Conservation (phyloP, 768 basidiomycete genomes). For the Fomitopsis serialis region DNA sequence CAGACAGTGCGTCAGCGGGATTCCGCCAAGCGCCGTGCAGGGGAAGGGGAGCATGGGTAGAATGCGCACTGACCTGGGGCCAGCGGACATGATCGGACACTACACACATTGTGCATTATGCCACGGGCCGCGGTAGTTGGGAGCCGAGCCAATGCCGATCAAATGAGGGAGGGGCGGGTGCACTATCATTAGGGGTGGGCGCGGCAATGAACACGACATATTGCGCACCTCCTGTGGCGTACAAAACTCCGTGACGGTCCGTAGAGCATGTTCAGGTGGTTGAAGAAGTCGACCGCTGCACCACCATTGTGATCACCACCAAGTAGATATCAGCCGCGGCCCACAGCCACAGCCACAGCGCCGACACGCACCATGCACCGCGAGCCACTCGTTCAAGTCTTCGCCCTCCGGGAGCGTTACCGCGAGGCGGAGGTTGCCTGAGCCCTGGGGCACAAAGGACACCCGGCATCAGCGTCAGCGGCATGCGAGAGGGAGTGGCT, state of each 20-base stretch:
- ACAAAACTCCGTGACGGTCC: constrained; percentile 97
- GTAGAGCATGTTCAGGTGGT: constrained; percentile 98
- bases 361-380: constrained; percentile 76
- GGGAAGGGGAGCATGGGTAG: neutral
- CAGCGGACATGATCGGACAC: constrained; percentile 97
- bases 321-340: neutral
- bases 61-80: constrained; percentile 62
- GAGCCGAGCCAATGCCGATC: neutral
- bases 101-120: constrained; percentile 22
- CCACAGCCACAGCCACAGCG: neutral
- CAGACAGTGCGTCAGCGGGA: neutral
- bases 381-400: constrained; percentile 98
- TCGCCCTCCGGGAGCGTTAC: constrained; percentile 96
- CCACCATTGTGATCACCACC: neutral
- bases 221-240: constrained; percentile 78
- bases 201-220: neutral
- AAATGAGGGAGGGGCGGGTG: neutral
- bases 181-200: neutral
- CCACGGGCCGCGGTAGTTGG: neutral
- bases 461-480: neutral
- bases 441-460: constrained; percentile 54
- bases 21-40: too few relatives aligned
- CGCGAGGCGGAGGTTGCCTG: constrained; percentile 88
- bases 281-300: constrained; percentile 97
- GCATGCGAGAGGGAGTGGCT: neutral